These are phyloP conservation scores for Fusarium keratoplasticum DNA, from an alignment of 2,329 filamentous ascomycete genomes.

Conservation along the genomic window DNA sequence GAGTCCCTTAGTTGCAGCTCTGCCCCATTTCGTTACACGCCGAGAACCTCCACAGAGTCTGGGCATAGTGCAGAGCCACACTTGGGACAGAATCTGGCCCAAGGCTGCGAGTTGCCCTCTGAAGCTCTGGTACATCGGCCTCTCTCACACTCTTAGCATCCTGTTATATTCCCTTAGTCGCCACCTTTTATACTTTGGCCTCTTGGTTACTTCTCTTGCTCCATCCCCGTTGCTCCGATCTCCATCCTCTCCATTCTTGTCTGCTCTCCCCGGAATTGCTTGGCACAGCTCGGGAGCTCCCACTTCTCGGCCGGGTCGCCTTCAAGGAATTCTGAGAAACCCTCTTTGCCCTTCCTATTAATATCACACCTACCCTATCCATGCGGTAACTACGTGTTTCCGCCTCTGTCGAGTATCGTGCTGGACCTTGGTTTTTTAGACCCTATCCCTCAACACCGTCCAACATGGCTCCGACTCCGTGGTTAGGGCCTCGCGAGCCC, in stretches of 20 bases:
- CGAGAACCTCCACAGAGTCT: not conserved
- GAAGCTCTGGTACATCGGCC: not conserved
- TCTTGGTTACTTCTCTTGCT: not conserved
- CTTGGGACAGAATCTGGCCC: not conserved
- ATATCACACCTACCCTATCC: not conserved
- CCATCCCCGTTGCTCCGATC: not conserved
- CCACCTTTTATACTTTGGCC: slow-evolving; percentile 30
- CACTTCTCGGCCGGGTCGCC: slow-evolving; percentile 6
- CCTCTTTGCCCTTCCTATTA: not conserved
- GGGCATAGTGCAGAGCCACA: not conserved
- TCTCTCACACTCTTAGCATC: slow-evolving; percentile 6
- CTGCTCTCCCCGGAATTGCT: not conserved
- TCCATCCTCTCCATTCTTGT: slow-evolving; percentile 5
- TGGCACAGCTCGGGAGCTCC: not conserved
- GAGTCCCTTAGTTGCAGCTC: not conserved
- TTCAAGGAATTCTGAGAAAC: not conserved
- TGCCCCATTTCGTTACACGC: not conserved
- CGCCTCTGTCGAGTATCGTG: not conserved
- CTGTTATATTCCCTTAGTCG: slow-evolving; percentile 4
- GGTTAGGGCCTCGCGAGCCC: slow-evolving; percentile 12
- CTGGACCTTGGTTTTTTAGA: not conserved
- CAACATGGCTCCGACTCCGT: slow-evolving; percentile 22
- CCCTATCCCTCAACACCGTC: not conserved
- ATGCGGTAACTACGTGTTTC: not conserved
- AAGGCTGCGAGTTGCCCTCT: not conserved